Evolutionary conservation across 1,284 basidiomycete genomes (phyloP).

Genomic region (Kwoniella shivajii): DNA sequence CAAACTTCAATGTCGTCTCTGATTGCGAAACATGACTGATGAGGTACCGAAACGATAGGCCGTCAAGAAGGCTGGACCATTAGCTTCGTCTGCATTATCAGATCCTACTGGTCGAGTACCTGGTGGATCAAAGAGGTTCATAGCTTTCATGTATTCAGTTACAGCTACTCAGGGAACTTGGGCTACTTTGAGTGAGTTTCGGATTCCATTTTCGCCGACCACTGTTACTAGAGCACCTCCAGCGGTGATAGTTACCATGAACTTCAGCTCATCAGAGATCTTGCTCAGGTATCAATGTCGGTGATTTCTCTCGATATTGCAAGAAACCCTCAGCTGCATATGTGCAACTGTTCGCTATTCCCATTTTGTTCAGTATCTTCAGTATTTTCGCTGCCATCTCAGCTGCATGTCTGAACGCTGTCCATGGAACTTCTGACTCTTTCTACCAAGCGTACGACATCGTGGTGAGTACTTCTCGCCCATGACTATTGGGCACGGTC

Average conservation of each 20-base stretch:
- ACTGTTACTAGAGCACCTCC: too few species aligned
- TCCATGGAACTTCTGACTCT: conserved; percentile 60
- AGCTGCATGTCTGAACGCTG: conserved; percentile 59
- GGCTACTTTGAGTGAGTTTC: conserved; percentile 36
- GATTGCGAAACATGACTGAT: neutral
- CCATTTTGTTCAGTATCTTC: conserved; percentile 65
- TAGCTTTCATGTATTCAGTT: conserved; percentile 43
- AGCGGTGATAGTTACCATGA: too few species aligned
- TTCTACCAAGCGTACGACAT: conserved; percentile 47
- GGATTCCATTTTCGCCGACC: neutral
- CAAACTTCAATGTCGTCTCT: conserved; percentile 60
- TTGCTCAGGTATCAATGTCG: conserved; percentile 72
- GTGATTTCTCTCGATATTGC: conserved; percentile 60
- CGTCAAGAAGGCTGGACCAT: conserved; percentile 66
- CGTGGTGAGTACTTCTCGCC: conserved; percentile 58
- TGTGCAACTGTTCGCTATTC: conserved; percentile 70
- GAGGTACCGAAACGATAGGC: conserved; percentile 59
- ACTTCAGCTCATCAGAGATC: too few species aligned
- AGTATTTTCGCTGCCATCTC: conserved; percentile 67
- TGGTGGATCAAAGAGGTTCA: conserved; percentile 36
- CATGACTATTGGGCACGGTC: neutral
- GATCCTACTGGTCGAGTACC: conserved; percentile 30
- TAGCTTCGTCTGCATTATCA: conserved; percentile 62
- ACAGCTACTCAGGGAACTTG: conserved; percentile 42
- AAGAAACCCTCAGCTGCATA: conserved; percentile 53